phyloP scores from a whole-genome alignment of 2,329 filamentous ascomycete species.

The Curvularia spicifera region DNA sequence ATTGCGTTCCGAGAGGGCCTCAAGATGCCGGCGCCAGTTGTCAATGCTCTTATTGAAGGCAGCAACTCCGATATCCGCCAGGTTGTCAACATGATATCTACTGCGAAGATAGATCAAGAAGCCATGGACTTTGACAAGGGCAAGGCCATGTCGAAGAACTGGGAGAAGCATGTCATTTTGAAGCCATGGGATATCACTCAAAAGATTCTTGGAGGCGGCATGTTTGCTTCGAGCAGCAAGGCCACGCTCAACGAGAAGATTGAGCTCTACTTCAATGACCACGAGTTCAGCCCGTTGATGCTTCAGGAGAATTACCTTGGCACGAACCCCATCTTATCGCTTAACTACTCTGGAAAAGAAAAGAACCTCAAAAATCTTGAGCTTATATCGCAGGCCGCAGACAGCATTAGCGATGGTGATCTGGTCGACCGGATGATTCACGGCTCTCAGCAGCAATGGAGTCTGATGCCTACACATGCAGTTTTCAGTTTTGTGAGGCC shows the following conservation, averaged over 20 bases:
- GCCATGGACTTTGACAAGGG: conserved; percentile 83
- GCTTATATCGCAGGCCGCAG: conserved; percentile 83
- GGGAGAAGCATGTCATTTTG: conserved; percentile 96
- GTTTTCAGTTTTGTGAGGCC: conserved; percentile 94
- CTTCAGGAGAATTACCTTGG: conserved; percentile 96
- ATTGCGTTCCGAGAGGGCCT: conserved; percentile 92
- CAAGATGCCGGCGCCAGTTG: conserved; percentile 79
- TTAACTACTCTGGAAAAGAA: conserved; percentile 69
- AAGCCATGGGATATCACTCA: conserved; percentile 98
- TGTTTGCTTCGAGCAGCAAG: conserved; percentile 84
- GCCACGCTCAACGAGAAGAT: conserved; percentile 95
- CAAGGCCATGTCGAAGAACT: conserved; percentile 94
- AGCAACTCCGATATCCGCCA: conserved; percentile 95
- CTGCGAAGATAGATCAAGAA: conserved; percentile 84
- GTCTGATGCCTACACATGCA: conserved; percentile 94
- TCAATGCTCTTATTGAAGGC: conserved; percentile 94
- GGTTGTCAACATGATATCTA: conserved; percentile 98
- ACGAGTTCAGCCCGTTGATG: conserved; percentile 97
- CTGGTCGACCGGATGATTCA: conserved; percentile 98
- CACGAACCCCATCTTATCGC: conserved; percentile 74
- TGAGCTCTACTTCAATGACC: conserved; percentile 98
- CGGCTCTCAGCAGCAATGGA: conserved; percentile 97
- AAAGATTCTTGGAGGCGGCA: conserved; percentile 86
- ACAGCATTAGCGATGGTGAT: conserved; percentile 97
- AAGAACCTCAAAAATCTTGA: conserved; percentile 83